phyloP scores from a whole-genome alignment of 1,284 basidiomycete species.

The Leccinum cinnamomeum region DNA sequence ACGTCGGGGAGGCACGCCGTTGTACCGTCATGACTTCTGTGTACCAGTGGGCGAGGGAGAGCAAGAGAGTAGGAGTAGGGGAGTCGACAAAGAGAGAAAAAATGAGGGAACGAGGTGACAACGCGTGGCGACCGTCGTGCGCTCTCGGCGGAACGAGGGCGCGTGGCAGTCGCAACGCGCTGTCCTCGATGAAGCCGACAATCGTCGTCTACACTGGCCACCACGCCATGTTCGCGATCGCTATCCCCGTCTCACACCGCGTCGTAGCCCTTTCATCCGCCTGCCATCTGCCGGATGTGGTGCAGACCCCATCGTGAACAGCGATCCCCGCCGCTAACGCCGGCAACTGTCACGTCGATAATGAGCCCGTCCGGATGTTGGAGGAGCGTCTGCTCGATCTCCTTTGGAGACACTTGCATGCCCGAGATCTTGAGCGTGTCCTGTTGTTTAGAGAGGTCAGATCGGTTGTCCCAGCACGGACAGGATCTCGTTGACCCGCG shows the following conservation, averaged over 20 bases:
- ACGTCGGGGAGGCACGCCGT: no score
- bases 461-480: neutral
- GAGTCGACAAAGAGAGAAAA: no score
- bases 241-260: conserved; percentile 31
- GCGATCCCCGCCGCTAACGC: conserved; percentile 57
- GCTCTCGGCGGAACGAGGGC: no score
- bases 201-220: neutral
- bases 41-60: no score
- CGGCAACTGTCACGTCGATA: conserved; percentile 63
- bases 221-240: conserved; percentile 13
- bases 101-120: no score
- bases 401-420: conserved; percentile 69
- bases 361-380: conserved; percentile 59
- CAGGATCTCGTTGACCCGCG: neutral
- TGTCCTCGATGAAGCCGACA: no score
- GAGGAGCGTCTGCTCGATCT: conserved; percentile 65
- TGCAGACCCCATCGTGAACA: conserved; percentile 60
- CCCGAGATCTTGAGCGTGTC: conserved; percentile 75
- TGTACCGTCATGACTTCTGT: no score
- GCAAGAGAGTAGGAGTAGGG: no score
- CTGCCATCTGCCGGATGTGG: conserved; percentile 42
- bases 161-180: no score
- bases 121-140: no score
- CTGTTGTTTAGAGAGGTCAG: conserved; percentile 35
- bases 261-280: conserved; percentile 52